A percentile compares a stretch with the other conserved stretches of the same genome.
Conservation (phyloP, 495 filamentous ascomycete species). For the Physcia stellaris region DNA sequence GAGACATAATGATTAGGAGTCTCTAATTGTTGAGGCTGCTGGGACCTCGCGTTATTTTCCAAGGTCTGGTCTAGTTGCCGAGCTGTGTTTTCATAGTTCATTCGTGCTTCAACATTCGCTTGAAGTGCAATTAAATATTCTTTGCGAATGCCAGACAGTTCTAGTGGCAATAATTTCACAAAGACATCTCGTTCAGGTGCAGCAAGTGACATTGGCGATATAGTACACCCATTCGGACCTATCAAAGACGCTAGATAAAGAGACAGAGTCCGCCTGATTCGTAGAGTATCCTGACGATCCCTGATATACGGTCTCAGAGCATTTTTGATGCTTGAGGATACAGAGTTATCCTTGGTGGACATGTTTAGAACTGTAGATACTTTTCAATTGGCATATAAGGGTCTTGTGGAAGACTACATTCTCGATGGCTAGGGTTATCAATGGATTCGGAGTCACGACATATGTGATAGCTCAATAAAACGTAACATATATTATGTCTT, state of each 20-base stretch:
- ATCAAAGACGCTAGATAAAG: slow-evolving; percentile 29
- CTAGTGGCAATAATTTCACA: slow-evolving; percentile 27
- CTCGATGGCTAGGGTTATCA: too few relatives aligned
- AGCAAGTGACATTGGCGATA: slow-evolving; percentile 25
- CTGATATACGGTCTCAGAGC: slow-evolving; percentile 33
- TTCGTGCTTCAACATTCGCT: slow-evolving; percentile 40
- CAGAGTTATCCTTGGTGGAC: too few relatives aligned
- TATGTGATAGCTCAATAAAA: too few relatives aligned
- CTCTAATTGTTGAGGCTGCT: slow-evolving; percentile 3
- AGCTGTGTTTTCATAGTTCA: slow-evolving; percentile 24
- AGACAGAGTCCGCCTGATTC: slow-evolving; percentile 32
- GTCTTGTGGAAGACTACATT: too few relatives aligned
- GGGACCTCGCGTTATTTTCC: slow-evolving; percentile 9
- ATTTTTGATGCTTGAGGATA: too few relatives aligned
- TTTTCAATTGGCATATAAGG: too few relatives aligned
- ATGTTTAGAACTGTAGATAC: too few relatives aligned
- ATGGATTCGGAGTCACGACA: too few relatives aligned
- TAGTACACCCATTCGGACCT: slow-evolving; percentile 19
- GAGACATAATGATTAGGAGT: slow-evolving; percentile 24
- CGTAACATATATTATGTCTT: too few relatives aligned
- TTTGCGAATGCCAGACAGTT: slow-evolving; percentile 27
- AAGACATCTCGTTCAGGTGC: slow-evolving; percentile 22
- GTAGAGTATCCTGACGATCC: slow-evolving; percentile 29
- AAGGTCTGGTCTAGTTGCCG: slow-evolving; percentile 3
- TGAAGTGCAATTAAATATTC: slow-evolving; percentile 46